Base-by-base conservation (phyloP, 164 flowering plant species). In the Paratinospora sagittata region DNA sequence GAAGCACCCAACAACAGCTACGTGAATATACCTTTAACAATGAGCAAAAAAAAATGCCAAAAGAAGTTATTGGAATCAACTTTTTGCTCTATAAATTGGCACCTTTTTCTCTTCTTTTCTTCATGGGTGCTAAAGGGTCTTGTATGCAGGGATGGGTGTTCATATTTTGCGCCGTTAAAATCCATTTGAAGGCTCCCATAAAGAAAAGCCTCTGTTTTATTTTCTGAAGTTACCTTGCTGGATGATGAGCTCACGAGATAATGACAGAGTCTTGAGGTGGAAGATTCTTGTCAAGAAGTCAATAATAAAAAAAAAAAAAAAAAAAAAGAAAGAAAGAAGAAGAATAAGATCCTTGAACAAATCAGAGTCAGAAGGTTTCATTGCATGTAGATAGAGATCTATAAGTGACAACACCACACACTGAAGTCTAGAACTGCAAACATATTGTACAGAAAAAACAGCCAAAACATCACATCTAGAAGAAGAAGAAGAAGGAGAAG, bases 401-500 rank as follows among this genome's bases (percentile, higher is more conserved):
- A 16, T 52, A 21, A 52, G 58, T 16, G 23, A 52, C 58, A 52
- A 52, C 58, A 52, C 14, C n/a, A n/a, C 23, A 55, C 61, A 55
- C 61, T 55, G 24, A 55, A 55, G 24, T 55, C 61, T 55, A 19
- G 24, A 55, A 55, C 61, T 55, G 61, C 61, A 55, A 55, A 19
- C 61, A 55, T 55, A 55, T 55, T 55, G 61, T 55, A 55, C 61
- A 55, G 55, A 55, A 23, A 30, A 55, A 55, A 55, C 61, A 55
- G 61, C 61, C 61, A 55, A 30, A 55, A n/a, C 61, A 55, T 55
- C 61, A 55, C 61, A 19, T 55, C 61, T 55, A 61, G 34, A 61
- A 61, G 64, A 61, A 61, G 26, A 61, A 61, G 8, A 27, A 10
- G 10, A 61, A 55, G 21, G 1, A 55, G 60, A 55, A 17, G n/a